These are phyloP conservation scores for Suhomyces pyralidae DNA, from an alignment of 805 yeast genomes.

Conservation along the genomic window DNA sequence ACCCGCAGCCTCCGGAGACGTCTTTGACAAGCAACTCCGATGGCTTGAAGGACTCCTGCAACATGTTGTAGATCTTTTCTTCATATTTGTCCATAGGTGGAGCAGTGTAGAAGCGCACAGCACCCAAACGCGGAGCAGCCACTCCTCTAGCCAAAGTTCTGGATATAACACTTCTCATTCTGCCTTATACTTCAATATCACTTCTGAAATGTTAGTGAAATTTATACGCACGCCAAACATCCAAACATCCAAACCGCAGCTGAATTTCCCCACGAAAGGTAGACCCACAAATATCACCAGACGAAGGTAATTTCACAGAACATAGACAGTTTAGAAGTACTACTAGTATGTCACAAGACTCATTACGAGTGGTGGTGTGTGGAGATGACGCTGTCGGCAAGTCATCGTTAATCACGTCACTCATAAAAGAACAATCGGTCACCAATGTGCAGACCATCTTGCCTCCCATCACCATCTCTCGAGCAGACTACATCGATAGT, in stretches of 20 bases:
- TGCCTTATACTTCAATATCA: not conserved
- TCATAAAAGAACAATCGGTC: conserved; percentile 66
- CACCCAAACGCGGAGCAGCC: not conserved
- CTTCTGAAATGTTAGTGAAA: not conserved
- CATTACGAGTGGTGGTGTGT: conserved; percentile 78
- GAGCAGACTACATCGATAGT: conserved; percentile 51
- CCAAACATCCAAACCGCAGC: not conserved
- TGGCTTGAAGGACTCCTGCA: conserved; percentile 60
- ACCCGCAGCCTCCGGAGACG: conserved; percentile 93
- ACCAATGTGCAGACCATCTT: conserved; percentile 73
- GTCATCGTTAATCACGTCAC: conserved; percentile 71
- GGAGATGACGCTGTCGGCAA: conserved; percentile 95
- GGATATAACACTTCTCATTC: not conserved
- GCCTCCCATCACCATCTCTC: conserved; percentile 82
- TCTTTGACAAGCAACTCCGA: conserved; percentile 65
- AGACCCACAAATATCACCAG: not conserved
- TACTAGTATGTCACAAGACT: not conserved
- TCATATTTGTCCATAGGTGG: conserved; percentile 58
- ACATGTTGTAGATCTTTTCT: conserved; percentile 53
- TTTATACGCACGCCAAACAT: not conserved
- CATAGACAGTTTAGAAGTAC: conserved; percentile 13
- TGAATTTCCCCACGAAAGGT: not conserved
- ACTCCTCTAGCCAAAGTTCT: not conserved
- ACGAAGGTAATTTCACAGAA: not conserved
- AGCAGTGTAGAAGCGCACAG: conserved; percentile 8